A percentile compares a stretch with the other conserved stretches of the same genome.
Evolutionary conservation across 495 filamentous ascomycete species (phyloP).

Genomic region (Hypoxylon cercidicola): DNA sequence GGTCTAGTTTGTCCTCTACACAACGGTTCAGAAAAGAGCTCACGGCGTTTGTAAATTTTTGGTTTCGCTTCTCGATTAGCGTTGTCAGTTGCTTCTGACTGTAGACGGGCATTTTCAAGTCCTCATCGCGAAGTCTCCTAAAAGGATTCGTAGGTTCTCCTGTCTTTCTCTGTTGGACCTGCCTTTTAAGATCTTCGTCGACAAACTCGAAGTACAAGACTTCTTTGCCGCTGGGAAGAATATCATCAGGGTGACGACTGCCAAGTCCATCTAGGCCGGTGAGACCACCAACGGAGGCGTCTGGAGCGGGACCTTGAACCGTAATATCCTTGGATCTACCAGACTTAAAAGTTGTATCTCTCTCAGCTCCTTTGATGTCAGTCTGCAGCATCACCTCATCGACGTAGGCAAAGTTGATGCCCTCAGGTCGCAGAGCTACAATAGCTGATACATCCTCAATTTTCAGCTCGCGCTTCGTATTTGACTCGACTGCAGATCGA

Average conservation of each 20-base stretch:
- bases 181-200: constrained; percentile 88
- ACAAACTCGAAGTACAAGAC: constrained; percentile 91
- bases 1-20: constrained; percentile 70
- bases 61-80: constrained; percentile 91
- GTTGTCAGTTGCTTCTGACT: constrained; percentile 91
- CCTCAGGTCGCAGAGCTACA: constrained; percentile 76
- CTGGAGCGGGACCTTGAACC: constrained; percentile 53
- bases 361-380: constrained; percentile 73
- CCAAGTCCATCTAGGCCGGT: constrained; percentile 56
- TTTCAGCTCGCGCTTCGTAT: constrained; percentile 74
- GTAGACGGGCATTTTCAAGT: constrained; percentile 92
- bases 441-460: constrained; percentile 86
- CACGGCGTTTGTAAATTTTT: constrained; percentile 82
- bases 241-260: constrained; percentile 45
- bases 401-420: constrained; percentile 86
- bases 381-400: constrained; percentile 83
- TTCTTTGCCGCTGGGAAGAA: constrained; percentile 60
- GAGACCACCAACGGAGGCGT: constrained; percentile 60
- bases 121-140: constrained; percentile 74
- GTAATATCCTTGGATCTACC: constrained; percentile 53
- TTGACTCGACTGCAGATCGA: constrained; percentile 82
- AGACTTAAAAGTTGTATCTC: constrained; percentile 62
- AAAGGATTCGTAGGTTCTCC: constrained; percentile 74
- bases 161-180: constrained; percentile 74
- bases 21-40: constrained; percentile 81